Base-by-base conservation (phyloP, 371 early-diverging fungal genomes). In the Mortierella sp. region DNA sequence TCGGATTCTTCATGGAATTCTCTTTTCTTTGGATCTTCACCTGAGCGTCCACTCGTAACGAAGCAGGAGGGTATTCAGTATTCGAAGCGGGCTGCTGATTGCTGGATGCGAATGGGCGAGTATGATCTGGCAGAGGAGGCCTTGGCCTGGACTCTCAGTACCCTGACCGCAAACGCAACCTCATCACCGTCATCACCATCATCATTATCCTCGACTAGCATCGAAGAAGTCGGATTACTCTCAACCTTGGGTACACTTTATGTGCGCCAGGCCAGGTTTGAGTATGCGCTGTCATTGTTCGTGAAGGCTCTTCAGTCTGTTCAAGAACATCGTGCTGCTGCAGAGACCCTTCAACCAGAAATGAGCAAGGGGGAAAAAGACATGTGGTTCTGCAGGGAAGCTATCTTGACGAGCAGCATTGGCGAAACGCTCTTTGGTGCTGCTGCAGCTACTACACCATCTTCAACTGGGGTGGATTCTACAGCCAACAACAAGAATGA, bases 101-200 rank as follows among this genome's bases (percentile, higher is more conserved):
- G 76, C 44, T 75, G 76, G 76, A 75, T 75, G 76, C 69, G 70
- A 6, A 31, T 75, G 47, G 76, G 69, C 50, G 69, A 69, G 31
- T 75, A 75, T 23, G 76, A 69, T 12, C 47, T 64, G 24, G 76
- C 76, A 31, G 76, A 75, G 50, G 76, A 75, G 24, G 76, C 76
- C 6, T 39, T 75, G 9, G 58, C 60, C 31, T 75, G 76, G 76
- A 63, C 64, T 4, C 43, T 75, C 21, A 68, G 57, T 34, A 56
- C 44, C n/a, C 8, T 50, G 15, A 19, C 49, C 26, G 17, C 39
- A 34, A 43, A 6, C n/a, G 15, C 17, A 19, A 34, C 2, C 11
- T 26, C 26, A n/a, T 47, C 0, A 15, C 52, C 2, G 26, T 31
- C 43, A 19, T 56, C 19, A 50, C 6, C 52, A 23, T 14, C 24